These are phyloP conservation scores for Poteriospumella lacustris DNA, from an alignment of 108 stramenopile species.

Conservation along the genomic window DNA sequence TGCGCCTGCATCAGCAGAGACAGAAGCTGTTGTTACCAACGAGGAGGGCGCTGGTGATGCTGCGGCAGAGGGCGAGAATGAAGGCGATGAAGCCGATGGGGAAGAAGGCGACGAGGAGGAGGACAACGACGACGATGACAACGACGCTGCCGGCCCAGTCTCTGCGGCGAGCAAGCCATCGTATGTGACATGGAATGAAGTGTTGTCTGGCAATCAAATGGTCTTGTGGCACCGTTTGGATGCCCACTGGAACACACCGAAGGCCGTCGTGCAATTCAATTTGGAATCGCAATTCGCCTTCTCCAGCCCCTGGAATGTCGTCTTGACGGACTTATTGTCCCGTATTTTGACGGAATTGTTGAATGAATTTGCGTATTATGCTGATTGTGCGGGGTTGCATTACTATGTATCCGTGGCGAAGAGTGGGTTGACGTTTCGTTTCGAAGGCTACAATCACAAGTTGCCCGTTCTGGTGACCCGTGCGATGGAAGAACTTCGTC, in stretches of 20 bases:
- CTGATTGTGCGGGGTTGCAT: constrained; percentile 34
- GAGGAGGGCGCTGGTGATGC: background rate
- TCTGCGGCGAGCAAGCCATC: no score
- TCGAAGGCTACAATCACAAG: constrained; percentile 74
- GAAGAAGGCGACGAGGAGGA: background rate
- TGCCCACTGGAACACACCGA: constrained; percentile 66
- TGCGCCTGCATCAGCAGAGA: no score
- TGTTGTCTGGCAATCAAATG: no score
- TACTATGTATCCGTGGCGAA: background rate
- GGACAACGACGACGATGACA: constrained; percentile 1
- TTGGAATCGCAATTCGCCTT: constrained; percentile 43
- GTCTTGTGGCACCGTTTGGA: constrained; percentile 72
- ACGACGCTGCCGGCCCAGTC: no score
- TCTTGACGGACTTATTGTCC: constrained; percentile 29
- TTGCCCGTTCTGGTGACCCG: constrained; percentile 56
- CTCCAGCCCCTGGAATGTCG: constrained; percentile 35
- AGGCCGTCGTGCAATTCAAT: constrained; percentile 58
- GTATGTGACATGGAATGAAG: no score
- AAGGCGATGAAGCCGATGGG: constrained; percentile 2
- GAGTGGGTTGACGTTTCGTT: background rate
- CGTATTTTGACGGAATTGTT: constrained; percentile 36
- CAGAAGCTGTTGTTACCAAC: no score
- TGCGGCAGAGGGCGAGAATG: background rate
- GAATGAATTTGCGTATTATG: constrained; percentile 46
- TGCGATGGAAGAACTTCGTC: constrained; percentile 48